Conservation (phyloP, 2,329 filamentous ascomycete genomes). For the Calonectria pauciramosa region DNA sequence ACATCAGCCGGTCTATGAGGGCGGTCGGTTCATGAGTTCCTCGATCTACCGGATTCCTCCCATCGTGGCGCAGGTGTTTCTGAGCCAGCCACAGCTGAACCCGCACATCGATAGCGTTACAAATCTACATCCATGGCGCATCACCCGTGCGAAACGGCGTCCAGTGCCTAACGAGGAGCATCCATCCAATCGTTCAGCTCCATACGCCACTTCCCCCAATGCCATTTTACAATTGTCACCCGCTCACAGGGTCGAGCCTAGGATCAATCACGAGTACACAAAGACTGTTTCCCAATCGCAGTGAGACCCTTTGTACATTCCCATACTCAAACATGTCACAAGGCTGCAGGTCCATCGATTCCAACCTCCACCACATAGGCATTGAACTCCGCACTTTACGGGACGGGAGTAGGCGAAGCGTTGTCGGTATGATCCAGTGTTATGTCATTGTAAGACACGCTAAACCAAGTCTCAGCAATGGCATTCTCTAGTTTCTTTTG, state of each 20-base stretch:
- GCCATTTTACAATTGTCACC: neutral
- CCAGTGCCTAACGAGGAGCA: slow-evolving; percentile 14
- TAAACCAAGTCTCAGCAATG: neutral
- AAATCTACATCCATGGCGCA: slow-evolving; percentile 2
- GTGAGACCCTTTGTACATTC: neutral
- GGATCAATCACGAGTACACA: neutral
- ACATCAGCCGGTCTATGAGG: neutral
- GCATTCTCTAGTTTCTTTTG: neutral
- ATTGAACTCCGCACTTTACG: neutral
- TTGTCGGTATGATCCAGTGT: neutral
- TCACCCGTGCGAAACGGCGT: neutral
- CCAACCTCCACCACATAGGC: neutral
- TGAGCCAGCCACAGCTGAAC: slow-evolving; percentile 22
- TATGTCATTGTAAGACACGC: neutral
- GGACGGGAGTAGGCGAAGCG: neutral
- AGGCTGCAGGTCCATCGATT: neutral
- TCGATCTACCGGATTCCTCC: slow-evolving; percentile 7
- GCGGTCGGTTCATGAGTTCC: neutral
- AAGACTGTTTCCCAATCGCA: neutral
- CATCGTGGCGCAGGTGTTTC: neutral
- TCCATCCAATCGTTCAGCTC: slow-evolving; percentile 19
- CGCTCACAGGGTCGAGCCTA: neutral
- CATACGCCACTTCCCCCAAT: slow-evolving; percentile 8
- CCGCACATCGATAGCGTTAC: neutral
- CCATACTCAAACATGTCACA: neutral